phyloP scores from a whole-genome alignment of 805 yeast genomes.

The Starmera quercuum region DNA sequence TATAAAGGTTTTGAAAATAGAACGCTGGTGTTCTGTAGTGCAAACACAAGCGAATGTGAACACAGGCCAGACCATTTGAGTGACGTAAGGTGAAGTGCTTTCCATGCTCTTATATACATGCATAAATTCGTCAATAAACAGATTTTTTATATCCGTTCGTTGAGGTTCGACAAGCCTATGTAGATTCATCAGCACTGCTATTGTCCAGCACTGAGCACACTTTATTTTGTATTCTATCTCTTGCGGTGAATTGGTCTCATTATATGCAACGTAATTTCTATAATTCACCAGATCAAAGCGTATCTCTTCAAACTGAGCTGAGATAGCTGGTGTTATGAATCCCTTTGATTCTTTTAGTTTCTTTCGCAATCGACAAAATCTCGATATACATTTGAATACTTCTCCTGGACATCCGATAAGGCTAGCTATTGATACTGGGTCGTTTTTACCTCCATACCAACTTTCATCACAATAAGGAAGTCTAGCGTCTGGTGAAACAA shows the following conservation, averaged over 20 bases:
- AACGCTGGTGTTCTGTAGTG: slow-evolving; percentile 24
- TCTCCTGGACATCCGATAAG: slow-evolving; percentile 60
- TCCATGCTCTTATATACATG: slow-evolving; percentile 38
- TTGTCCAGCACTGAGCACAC: slow-evolving; percentile 52
- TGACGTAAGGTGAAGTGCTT: slow-evolving; percentile 37
- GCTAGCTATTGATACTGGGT: slow-evolving; percentile 38
- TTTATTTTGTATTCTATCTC: slow-evolving; percentile 35
- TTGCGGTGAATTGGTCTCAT: slow-evolving; percentile 10
- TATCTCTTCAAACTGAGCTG: slow-evolving; percentile 23
- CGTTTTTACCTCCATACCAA: slow-evolving; percentile 43
- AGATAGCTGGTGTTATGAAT: slow-evolving; percentile 7
- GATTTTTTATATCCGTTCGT: slow-evolving; percentile 22
- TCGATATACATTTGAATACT: slow-evolving; percentile 37
- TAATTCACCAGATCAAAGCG: slow-evolving; percentile 32
- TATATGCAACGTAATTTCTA: slow-evolving; percentile 36
- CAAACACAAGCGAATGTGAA: slow-evolving; percentile 43
- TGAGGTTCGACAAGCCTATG: slow-evolving; percentile 24
- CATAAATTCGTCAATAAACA: slow-evolving; percentile 37
- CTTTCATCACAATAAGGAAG: slow-evolving; percentile 43
- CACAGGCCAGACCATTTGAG: slow-evolving; percentile 61
- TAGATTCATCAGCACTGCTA: slow-evolving; percentile 27
- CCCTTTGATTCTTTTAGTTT: slow-evolving; percentile 15
- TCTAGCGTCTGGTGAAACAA: slow-evolving; percentile 50
- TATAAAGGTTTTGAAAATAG: slow-evolving; percentile 25
- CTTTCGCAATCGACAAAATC: slow-evolving; percentile 32